These are phyloP conservation scores for Metarhizium rileyi DNA, from an alignment of 2,329 filamentous ascomycete genomes.

Conservation along the genomic window DNA sequence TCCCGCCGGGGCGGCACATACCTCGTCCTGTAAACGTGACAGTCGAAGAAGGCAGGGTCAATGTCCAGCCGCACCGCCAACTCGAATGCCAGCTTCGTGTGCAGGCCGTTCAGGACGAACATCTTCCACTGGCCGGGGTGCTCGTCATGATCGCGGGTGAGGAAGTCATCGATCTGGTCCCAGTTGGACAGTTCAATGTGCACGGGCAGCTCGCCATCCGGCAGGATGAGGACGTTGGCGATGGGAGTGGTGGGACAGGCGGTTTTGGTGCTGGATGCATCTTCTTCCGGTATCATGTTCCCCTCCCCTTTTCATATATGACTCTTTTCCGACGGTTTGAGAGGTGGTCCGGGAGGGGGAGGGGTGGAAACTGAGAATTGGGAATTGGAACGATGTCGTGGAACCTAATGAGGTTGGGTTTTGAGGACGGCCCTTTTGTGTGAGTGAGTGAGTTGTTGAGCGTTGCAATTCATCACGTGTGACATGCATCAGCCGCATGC, in stretches of 20 bases:
- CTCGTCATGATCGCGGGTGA: neutral
- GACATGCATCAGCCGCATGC: neutral
- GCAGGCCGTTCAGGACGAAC: neutral
- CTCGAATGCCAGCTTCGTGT: neutral
- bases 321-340: neutral
- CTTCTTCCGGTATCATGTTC: neutral
- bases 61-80: neutral
- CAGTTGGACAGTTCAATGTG: neutral
- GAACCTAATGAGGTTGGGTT: neutral
- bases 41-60: neutral
- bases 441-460: neutral
- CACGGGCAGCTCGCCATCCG: neutral
- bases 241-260: neutral
- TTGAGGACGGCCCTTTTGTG: neutral
- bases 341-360: neutral
- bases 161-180: neutral
- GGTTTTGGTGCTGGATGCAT: neutral
- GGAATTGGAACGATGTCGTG: neutral
- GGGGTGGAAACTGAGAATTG: neutral
- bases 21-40: neutral
- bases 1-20: neutral
- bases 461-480: neutral
- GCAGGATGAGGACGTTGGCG: neutral
- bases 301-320: neutral
- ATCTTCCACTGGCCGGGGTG: neutral